Conservation (phyloP, 2,329 filamentous ascomycete species). For the Pleoardoris graminearum region DNA sequence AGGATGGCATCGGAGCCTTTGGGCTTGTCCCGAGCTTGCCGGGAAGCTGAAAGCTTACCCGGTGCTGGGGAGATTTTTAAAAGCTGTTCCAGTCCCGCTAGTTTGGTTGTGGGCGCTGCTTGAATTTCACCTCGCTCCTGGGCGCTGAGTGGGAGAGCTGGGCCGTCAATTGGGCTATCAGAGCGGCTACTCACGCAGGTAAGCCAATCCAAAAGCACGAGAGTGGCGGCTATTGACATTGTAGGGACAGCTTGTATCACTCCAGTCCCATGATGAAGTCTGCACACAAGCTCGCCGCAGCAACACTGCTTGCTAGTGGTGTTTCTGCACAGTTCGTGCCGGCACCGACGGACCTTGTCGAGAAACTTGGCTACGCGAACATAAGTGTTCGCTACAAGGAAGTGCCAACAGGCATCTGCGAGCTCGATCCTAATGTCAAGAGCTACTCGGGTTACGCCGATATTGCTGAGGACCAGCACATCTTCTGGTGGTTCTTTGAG, state of each 20-base stretch:
- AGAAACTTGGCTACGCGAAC: conserved; percentile 50
- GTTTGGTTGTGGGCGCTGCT: not conserved
- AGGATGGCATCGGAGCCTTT: not conserved
- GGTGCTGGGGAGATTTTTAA: not conserved
- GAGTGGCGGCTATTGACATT: not conserved
- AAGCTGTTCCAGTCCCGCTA: not conserved
- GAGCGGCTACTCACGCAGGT: not conserved
- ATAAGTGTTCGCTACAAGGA: conserved; percentile 63
- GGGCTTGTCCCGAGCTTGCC: not conserved
- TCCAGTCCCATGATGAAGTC: not conserved
- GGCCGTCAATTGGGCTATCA: not conserved
- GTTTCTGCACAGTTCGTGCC: conserved; percentile 50
- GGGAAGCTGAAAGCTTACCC: not conserved
- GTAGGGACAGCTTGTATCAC: not conserved
- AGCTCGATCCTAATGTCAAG: conserved; percentile 60
- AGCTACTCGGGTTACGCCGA: conserved; percentile 61
- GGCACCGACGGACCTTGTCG: conserved; percentile 50
- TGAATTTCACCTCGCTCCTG: not conserved
- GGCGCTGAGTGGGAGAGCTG: not conserved
- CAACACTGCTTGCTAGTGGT: conserved; percentile 21
- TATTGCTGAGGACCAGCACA: conserved; percentile 55
- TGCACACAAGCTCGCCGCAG: not conserved
- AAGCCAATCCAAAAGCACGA: not conserved
- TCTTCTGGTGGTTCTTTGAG: conserved; percentile 63
- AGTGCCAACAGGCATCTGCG: conserved; percentile 59